Base-by-base conservation (phyloP, 768 basidiomycete species). In the Boletus reticulatus region DNA sequence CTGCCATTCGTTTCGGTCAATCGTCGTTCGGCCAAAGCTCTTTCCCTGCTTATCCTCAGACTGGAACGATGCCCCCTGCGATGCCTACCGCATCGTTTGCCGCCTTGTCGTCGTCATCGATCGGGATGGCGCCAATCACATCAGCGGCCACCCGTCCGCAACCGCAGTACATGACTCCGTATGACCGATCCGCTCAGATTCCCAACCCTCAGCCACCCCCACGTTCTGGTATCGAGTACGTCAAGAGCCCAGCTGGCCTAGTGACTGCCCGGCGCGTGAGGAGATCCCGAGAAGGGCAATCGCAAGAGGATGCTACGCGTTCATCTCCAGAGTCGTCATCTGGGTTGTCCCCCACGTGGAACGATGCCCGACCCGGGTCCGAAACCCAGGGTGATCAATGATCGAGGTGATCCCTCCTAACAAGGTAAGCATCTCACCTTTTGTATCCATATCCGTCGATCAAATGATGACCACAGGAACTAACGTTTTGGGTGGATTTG, bases 1-100 rank as follows among this genome's bases (percentile, higher is more conserved):
- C 54, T n/a, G 5, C 45, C 4, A 50, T 48, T 50, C 53, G 55
- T 22, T 70, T 70, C 31, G 58, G 60, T 6, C 69, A 71, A 43
- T 43, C 71, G 2, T 65, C 65, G 16, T 68, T 70, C 24, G 66
- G 58, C 3, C 62, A 66, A 31, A 43, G 46, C 12, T 54, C 63
- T 3, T 61, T 67, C 43, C 46, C 61, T 1, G 9, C 45, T 6
- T 61, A 57, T 22, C 14, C 56, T 13, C 59, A 60, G 36, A 43
- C 49, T 20, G 55, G 8, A 20, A 38, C 56, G 2, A 50, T 47
- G 12, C 20, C 49, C 4, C 24, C 49, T 16, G 10, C 52, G 7
- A 6, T 66, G 3, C 37, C 60, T 12, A 44, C 43, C 22, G 14
- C 53, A 14, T 39, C 58, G 10, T 68, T 62, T 43, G 10, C 36